These are phyloP conservation scores for Fraxinus dipetala DNA, from an alignment of 305 asterid species.

Conservation along the genomic window DNA sequence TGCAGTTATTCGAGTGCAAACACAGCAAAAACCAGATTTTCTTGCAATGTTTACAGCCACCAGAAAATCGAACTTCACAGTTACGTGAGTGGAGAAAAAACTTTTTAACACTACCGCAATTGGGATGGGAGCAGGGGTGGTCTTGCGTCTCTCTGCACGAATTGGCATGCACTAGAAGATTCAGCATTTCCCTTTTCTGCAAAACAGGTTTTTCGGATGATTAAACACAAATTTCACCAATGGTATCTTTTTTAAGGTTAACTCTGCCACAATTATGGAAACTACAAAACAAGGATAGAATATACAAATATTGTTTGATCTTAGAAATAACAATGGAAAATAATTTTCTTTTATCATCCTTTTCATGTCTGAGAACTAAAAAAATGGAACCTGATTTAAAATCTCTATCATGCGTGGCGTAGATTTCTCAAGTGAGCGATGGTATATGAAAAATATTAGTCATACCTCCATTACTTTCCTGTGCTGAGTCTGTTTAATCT, in stretches of 20 bases:
- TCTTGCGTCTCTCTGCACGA: slow-evolving; percentile 28
- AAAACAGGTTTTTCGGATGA: slow-evolving; percentile 10
- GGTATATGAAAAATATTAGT: slow-evolving; percentile 5
- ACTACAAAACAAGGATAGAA: neutral
- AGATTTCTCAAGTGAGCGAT: neutral
- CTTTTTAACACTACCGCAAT: slow-evolving; percentile 30
- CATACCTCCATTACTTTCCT: slow-evolving; percentile 22
- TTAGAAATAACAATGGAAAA: neutral
- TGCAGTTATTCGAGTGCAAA: slow-evolving; percentile 41
- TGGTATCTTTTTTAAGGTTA: neutral
- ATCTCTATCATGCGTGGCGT: neutral
- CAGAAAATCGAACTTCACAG: slow-evolving; percentile 29
- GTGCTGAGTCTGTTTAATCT: slow-evolving; percentile 24
- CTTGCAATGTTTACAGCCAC: slow-evolving; percentile 42
- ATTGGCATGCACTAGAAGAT: slow-evolving; percentile 42
- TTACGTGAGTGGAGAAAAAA: slow-evolving; percentile 33
- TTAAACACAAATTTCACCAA: neutral
- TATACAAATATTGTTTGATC: neutral
- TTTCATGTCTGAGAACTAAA: neutral
- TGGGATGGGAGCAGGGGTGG: slow-evolving; percentile 37
- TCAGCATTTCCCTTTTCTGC: slow-evolving; percentile 33
- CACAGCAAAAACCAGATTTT: slow-evolving; percentile 38
- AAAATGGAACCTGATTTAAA: neutral
- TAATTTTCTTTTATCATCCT: neutral
- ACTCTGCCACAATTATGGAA: neutral